Conservation (phyloP, 345 rosid genomes). For the Populus nigra region DNA sequence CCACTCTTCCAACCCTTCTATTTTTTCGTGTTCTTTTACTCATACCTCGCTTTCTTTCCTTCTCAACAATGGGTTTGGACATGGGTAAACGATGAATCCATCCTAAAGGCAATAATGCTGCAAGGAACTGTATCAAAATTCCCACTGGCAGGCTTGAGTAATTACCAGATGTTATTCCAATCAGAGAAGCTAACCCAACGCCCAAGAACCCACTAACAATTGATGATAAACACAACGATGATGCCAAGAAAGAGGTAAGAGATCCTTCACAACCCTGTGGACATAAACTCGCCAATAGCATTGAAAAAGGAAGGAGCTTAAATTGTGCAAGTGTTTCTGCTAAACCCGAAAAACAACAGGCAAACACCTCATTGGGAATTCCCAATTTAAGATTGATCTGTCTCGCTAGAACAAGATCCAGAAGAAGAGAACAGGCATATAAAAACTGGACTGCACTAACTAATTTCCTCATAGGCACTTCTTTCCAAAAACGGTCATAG, state of each 20-base stretch:
- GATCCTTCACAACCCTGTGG: slow-evolving; percentile 91
- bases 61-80: slow-evolving; percentile 38
- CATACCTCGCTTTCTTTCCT: slow-evolving; percentile 42
- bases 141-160: slow-evolving; percentile 60
- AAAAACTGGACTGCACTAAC: slow-evolving; percentile 48
- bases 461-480: slow-evolving; percentile 64
- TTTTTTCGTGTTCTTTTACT: slow-evolving; percentile 56
- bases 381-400: slow-evolving; percentile 63
- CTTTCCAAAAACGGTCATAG: slow-evolving; percentile 62
- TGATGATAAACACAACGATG: slow-evolving; percentile 71
- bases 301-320: slow-evolving; percentile 74
- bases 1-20: slow-evolving; percentile 59
- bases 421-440: slow-evolving; percentile 66
- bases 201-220: slow-evolving; percentile 67
- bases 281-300: slow-evolving; percentile 60
- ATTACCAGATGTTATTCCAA: slow-evolving; percentile 58
- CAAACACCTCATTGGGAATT: slow-evolving; percentile 63
- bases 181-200: slow-evolving; percentile 67
- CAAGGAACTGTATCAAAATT: slow-evolving; percentile 59
- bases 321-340: slow-evolving; percentile 80
- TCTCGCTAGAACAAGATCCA: slow-evolving; percentile 64
- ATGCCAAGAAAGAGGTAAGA: slow-evolving; percentile 76
- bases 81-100: slow-evolving; percentile 58
- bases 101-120: slow-evolving; percentile 61
- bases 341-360: slow-evolving; percentile 67